phyloP scores from a whole-genome alignment of 2,329 filamentous ascomycete genomes.

The Dryadomyces sulphureus region DNA sequence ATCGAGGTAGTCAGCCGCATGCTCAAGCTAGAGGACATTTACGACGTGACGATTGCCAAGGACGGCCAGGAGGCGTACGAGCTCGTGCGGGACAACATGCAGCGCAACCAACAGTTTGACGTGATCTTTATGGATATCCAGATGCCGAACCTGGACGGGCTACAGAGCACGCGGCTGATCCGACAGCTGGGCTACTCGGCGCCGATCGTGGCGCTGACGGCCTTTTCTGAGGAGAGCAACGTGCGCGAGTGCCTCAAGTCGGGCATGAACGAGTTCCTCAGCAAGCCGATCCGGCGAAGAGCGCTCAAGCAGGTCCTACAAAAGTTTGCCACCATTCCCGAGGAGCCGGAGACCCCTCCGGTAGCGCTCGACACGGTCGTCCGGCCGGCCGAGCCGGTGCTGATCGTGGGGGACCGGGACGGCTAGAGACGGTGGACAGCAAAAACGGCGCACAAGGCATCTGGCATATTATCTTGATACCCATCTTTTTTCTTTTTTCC shows the following conservation, averaged over 20 bases:
- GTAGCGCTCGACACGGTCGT: too few species aligned
- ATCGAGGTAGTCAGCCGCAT: conserved; percentile 45
- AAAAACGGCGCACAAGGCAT: too few species aligned
- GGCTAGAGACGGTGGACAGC: too few species aligned
- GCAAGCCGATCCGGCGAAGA: conserved; percentile 63
- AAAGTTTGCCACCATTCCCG: conserved; percentile 68
- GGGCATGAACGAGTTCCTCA: conserved; percentile 83
- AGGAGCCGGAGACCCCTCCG: conserved; percentile 41
- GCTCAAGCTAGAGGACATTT: conserved; percentile 64
- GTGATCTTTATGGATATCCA: conserved; percentile 94
- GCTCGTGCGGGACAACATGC: conserved; percentile 70
- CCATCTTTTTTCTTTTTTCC: too few species aligned
- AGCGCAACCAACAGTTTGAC: conserved; percentile 56
- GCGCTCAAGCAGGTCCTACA: conserved; percentile 75
- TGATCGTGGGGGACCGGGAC: too few species aligned
- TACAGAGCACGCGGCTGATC: conserved; percentile 76
- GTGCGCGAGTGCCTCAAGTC: conserved; percentile 74
- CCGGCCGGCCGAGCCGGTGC: too few species aligned
- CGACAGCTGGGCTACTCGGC: conserved; percentile 73
- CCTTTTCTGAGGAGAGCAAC: conserved; percentile 83
- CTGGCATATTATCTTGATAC: too few species aligned
- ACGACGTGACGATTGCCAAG: conserved; percentile 77
- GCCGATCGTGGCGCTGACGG: conserved; percentile 81
- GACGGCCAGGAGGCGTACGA: conserved; percentile 81
- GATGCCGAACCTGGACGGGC: conserved; percentile 85